A percentile compares a stretch with the other conserved stretches of the same genome.
Evolutionary conservation across 176 grass and related monocot species (phyloP).

Genomic region (Avena eriantha): DNA sequence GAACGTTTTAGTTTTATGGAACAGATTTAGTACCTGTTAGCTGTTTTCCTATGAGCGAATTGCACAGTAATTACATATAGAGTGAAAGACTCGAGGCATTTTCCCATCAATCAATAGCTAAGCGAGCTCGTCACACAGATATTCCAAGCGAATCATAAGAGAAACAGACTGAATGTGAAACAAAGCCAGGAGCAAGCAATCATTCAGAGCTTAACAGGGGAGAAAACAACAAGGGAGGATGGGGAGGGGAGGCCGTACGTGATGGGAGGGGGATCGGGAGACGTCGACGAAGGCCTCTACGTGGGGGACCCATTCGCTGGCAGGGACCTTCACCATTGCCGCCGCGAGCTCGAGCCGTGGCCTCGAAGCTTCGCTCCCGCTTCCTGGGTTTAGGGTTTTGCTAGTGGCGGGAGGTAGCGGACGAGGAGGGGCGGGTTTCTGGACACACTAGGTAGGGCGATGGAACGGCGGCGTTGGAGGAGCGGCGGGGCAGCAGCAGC

Average conservation of each 20-base stretch:
- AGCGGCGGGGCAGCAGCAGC: not conserved
- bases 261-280: constrained; percentile 52
- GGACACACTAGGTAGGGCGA: not conserved
- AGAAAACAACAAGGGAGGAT: not conserved
- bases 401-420: not conserved
- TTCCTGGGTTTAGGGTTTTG: constrained; percentile 55
- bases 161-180: not conserved
- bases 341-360: not conserved
- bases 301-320: constrained; percentile 60
- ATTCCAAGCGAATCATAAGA: not conserved
- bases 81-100: not conserved
- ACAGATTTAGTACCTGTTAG: not conserved
- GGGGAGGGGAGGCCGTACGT: constrained; percentile 46
- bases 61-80: not conserved
- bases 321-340: constrained; percentile 56
- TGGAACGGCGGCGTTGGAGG: not conserved
- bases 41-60: not conserved
- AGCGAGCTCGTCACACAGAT: not conserved
- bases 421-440: not conserved
- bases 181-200: not conserved
- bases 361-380: not conserved
- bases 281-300: constrained; percentile 73
- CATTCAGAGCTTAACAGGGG: not conserved
- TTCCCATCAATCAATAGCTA: not conserved
- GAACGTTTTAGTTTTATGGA: no score